A percentile compares a stretch with the other conserved stretches of the same genome.
These are phyloP conservation scores for Gnetum montanum DNA, from an alignment of 75 land plant species.

Conservation along the genomic window DNA sequence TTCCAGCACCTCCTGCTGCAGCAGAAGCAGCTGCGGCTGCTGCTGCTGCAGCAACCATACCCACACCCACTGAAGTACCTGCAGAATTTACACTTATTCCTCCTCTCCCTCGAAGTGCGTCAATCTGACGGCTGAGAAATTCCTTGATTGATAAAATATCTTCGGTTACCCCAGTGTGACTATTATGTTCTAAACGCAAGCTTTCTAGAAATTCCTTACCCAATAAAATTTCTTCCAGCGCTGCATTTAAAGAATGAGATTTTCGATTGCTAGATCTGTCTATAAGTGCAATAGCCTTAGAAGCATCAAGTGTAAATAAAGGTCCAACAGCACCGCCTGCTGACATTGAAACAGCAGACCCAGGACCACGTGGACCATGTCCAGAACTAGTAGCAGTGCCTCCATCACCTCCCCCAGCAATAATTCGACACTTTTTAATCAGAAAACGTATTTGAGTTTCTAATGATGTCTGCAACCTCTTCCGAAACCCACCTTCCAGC, in stretches of 20 bases:
- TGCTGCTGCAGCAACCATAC: slow-evolving; percentile 98
- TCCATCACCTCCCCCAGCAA: slow-evolving; percentile 40
- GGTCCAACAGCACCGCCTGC: slow-evolving; percentile 40
- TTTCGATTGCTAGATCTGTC: slow-evolving; percentile 44
- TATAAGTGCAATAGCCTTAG: slow-evolving; percentile 61
- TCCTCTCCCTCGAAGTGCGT: slow-evolving; percentile 78
- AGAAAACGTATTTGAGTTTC: slow-evolving; percentile 87
- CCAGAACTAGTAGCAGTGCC: slow-evolving; percentile 36
- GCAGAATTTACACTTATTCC: slow-evolving; percentile 42
- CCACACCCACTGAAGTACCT: slow-evolving; percentile 82
- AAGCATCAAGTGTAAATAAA: slow-evolving; percentile 77
- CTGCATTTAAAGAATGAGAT: slow-evolving; percentile 60
- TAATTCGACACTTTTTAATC: slow-evolving; percentile 71
- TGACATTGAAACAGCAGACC: slow-evolving; percentile 23
- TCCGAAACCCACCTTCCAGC: slow-evolving; percentile 53
- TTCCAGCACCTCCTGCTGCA: slow-evolving; percentile 63
- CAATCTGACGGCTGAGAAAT: slow-evolving; percentile 76
- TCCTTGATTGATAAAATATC: slow-evolving; percentile 68
- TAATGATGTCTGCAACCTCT: slow-evolving; percentile 85
- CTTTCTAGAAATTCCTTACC: slow-evolving; percentile 45
- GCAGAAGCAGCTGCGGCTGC: slow-evolving; percentile 97
- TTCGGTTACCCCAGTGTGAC: slow-evolving; percentile 36
- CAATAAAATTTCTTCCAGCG: slow-evolving; percentile 50
- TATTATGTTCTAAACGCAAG: slow-evolving; percentile 34
- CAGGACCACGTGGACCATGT: slow-evolving; percentile 46